Percentiles rank a stretch among this genome's conserved stretches.
These are phyloP conservation scores for Starmerella asiatica DNA, from an alignment of 805 yeast species.

Conservation along the genomic window DNA sequence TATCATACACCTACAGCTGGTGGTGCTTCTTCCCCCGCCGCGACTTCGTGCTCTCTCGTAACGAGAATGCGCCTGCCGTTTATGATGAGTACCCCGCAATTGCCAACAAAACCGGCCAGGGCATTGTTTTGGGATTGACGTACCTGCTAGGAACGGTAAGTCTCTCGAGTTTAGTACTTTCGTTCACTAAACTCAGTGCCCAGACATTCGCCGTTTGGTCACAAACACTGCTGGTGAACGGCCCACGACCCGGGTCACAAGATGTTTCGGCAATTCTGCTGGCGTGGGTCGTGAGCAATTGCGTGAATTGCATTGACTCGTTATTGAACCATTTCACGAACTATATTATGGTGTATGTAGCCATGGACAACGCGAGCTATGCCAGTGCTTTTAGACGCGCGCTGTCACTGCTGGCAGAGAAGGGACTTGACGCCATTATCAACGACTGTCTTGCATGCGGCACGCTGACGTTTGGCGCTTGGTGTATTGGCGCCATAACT, in stretches of 20 bases:
- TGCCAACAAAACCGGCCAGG: conserved; percentile 7
- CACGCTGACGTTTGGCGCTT: conserved; percentile 61
- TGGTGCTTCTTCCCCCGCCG: conserved; percentile 71
- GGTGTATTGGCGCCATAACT: conserved; percentile 57
- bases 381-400: conserved; percentile 68
- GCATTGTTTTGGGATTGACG: conserved; percentile 60
- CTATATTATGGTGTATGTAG: conserved; percentile 77
- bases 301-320: conserved; percentile 60
- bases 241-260: conserved; percentile 3
- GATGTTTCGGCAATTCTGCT: conserved; percentile 16
- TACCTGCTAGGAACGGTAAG: conserved; percentile 84
- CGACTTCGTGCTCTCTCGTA: background rate
- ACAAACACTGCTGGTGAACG: conserved; percentile 12
- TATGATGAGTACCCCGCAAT: conserved; percentile 6
- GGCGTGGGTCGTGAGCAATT: conserved; percentile 21
- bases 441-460: conserved; percentile 74
- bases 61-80: conserved; percentile 35
- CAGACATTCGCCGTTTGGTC: conserved; percentile 13
- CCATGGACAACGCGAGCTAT: conserved; percentile 73
- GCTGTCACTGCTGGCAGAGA: conserved; percentile 58
- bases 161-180: conserved; percentile 65
- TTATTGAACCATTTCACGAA: conserved; percentile 73
- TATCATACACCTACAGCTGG: conserved; percentile 74
- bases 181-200: conserved; percentile 46
- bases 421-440: conserved; percentile 73